Conservation (phyloP, 352 stramenopile genomes). For the Phytophthora syringae region DNA sequence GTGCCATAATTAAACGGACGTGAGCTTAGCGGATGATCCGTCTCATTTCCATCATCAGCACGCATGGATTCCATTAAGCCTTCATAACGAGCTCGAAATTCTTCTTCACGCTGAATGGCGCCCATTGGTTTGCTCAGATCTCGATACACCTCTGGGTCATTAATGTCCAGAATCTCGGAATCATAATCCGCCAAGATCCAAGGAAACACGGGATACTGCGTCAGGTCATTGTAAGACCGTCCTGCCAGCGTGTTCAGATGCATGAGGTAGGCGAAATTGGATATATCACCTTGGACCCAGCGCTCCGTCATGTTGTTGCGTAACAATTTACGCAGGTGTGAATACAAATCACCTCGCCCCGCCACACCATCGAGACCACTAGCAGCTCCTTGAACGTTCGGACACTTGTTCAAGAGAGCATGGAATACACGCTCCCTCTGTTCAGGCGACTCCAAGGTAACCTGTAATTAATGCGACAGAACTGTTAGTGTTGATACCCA, state of each 20-base stretch:
- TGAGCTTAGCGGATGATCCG: constrained; percentile 52
- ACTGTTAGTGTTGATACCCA: neutral
- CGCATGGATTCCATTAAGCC: constrained; percentile 49
- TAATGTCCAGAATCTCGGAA: constrained; percentile 93
- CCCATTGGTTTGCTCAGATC: constrained; percentile 98
- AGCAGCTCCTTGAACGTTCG: constrained; percentile 68
- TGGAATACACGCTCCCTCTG: constrained; percentile 80
- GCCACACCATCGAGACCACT: constrained; percentile 67
- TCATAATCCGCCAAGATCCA: constrained; percentile 98
- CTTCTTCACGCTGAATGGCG: constrained; percentile 92
- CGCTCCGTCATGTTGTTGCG: constrained; percentile 83
- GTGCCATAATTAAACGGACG: constrained; percentile 97
- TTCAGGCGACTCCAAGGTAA: constrained; percentile 68
- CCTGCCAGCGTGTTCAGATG: constrained; percentile 96
- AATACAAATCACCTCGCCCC: constrained; percentile 61
- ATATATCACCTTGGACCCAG: constrained; percentile 74
- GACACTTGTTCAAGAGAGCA: constrained; percentile 71
- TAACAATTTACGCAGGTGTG: constrained; percentile 68
- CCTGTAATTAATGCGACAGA: constrained; percentile 32
- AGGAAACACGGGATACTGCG: constrained; percentile 98
- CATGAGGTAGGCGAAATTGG: constrained; percentile 97
- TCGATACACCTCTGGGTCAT: constrained; percentile 91
- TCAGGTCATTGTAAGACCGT: constrained; percentile 97
- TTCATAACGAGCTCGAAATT: constrained; percentile 77
- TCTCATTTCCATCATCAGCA: neutral